These are phyloP conservation scores for Vitis hybrid DNA, from an alignment of 177 flowering plant species.

Conservation along the genomic window DNA sequence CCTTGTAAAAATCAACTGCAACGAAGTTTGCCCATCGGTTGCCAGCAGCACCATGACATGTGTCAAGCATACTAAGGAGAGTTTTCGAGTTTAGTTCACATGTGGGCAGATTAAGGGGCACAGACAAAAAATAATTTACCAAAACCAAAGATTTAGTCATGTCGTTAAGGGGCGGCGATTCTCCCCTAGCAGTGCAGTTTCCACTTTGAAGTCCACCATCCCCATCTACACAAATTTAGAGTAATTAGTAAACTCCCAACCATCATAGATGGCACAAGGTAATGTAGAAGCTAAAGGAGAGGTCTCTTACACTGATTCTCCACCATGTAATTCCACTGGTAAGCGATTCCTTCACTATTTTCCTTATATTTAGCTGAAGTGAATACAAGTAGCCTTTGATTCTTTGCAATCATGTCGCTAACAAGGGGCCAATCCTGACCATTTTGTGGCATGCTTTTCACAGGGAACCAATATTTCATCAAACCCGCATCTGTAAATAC, in stretches of 20 bases:
- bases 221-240: conserved; percentile 27
- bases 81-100: conserved; percentile 35
- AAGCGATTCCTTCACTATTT: conserved; percentile 39
- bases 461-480: conserved; percentile 45
- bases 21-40: conserved; percentile 57
- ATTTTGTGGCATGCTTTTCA: conserved; percentile 33
- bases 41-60: conserved; percentile 42
- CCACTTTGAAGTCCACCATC: conserved; percentile 28
- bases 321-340: conserved; percentile 50
- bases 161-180: conserved; percentile 19
- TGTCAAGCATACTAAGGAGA: conserved; percentile 28
- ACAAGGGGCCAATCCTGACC: conserved; percentile 43
- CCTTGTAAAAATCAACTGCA: conserved; percentile 57
- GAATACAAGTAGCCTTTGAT: conserved; percentile 40
- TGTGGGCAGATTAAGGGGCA: conserved; percentile 21
- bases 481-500: conserved; percentile 30
- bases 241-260: background rate
- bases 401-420: conserved; percentile 30
- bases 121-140: conserved; percentile 33
- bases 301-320: conserved; percentile 37
- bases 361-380: conserved; percentile 31
- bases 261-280: background rate
- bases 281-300: too few relatives aligned
- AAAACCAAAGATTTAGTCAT: conserved; percentile 32
- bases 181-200: conserved; percentile 17